Conservation (phyloP, 257 asterid species). For the Nicotiana knightiana region DNA sequence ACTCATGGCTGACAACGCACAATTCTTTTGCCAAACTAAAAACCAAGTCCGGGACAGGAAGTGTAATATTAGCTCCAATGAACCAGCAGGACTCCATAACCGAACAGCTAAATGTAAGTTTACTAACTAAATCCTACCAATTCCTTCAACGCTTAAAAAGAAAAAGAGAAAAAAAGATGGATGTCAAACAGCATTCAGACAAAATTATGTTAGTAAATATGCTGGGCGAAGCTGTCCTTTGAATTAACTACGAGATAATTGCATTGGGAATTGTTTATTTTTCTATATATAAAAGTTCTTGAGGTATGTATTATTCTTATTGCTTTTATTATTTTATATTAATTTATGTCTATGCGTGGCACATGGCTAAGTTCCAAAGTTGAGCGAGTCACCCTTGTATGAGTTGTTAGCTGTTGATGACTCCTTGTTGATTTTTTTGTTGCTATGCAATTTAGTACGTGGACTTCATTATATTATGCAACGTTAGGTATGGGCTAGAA, state of each 20-base stretch:
- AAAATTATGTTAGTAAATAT: neutral
- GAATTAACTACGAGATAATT: neutral
- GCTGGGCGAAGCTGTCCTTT: neutral
- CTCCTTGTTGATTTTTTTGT: neutral
- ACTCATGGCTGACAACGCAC: conserved; percentile 89
- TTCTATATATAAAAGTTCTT: neutral
- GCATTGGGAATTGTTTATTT: neutral
- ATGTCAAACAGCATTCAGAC: neutral
- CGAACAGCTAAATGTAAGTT: conserved; percentile 61
- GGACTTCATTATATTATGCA: neutral
- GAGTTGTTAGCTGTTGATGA: neutral
- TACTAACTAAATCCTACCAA: neutral
- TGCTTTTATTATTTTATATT: neutral
- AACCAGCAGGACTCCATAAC: conserved; percentile 92
- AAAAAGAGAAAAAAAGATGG: neutral
- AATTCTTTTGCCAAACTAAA: conserved; percentile 73
- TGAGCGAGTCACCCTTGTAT: neutral
- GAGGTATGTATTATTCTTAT: neutral
- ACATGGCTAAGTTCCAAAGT: neutral
- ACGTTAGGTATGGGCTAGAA: neutral
- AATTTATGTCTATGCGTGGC: neutral
- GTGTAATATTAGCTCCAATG: conserved; percentile 51
- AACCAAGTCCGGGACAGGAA: conserved; percentile 60
- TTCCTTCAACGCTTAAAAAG: neutral
- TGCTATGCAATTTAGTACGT: neutral